Evolutionary conservation across 2,329 filamentous ascomycete species (phyloP).

Genomic region (Colletotrichum filicis): DNA sequence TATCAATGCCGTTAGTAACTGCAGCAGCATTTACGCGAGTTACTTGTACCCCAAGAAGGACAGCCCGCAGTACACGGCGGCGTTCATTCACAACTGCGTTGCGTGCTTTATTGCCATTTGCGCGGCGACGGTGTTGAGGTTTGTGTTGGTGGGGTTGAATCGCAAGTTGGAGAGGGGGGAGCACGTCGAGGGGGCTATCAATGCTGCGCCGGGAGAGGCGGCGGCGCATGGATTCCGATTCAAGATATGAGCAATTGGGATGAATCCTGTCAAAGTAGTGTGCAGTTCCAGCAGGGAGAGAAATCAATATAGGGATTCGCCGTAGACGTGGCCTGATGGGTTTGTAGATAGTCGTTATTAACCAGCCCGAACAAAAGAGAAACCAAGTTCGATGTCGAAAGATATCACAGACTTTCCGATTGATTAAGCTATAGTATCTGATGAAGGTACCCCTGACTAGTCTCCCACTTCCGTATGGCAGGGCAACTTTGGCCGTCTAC

Average conservation of each 20-base stretch:
- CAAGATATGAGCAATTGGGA: conserved; percentile 55
- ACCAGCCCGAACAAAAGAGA: too few relatives aligned
- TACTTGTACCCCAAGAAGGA: conserved; percentile 72
- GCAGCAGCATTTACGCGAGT: conserved; percentile 68
- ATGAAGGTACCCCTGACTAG: too few relatives aligned
- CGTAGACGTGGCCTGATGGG: too few relatives aligned
- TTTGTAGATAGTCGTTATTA: too few relatives aligned
- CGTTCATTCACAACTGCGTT: conserved; percentile 75
- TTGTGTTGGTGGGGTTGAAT: conserved; percentile 74
- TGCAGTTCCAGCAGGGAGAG: too few relatives aligned
- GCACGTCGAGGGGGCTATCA: conserved; percentile 64
- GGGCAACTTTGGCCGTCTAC: too few relatives aligned
- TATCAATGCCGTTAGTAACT: conserved; percentile 72
- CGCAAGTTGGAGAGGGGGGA: conserved; percentile 75
- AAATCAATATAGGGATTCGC: too few relatives aligned
- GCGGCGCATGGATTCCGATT: conserved; percentile 74
- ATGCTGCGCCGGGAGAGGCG: conserved; percentile 65
- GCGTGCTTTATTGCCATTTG: conserved; percentile 73
- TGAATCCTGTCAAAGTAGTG: too few relatives aligned
- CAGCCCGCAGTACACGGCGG: conserved; percentile 58
- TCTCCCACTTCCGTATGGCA: too few relatives aligned
- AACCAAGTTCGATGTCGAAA: too few relatives aligned
- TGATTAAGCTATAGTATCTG: too few relatives aligned
- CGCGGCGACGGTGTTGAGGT: conserved; percentile 70
- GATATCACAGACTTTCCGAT: too few relatives aligned